Evolutionary conservation across 2,329 filamentous ascomycete genomes (phyloP).

Genomic region (Incumbomyces lentus): DNA sequence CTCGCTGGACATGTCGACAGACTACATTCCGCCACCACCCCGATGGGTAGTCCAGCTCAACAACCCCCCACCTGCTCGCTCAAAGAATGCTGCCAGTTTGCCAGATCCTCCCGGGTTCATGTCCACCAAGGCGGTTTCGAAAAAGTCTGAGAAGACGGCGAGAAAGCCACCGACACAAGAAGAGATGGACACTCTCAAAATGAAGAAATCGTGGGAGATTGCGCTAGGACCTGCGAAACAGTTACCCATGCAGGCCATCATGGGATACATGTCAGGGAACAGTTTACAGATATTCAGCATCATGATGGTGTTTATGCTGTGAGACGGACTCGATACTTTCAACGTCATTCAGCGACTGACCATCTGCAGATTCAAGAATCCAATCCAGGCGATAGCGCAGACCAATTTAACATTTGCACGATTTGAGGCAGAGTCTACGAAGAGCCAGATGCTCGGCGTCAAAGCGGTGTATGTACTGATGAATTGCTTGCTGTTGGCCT

Average conservation of each 20-base stretch:
- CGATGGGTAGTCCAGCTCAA: conserved; percentile 77
- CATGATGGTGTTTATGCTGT: conserved; percentile 95
- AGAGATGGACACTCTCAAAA: conserved; percentile 89
- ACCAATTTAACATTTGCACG: conserved; percentile 84
- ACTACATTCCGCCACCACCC: conserved; percentile 43
- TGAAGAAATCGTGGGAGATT: conserved; percentile 98
- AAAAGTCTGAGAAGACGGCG: conserved; percentile 23
- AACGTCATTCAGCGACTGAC: conserved; percentile 5
- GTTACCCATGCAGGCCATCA: conserved; percentile 95
- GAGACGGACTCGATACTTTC: background rate
- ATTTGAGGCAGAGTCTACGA: conserved; percentile 75
- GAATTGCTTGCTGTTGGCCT: conserved; percentile 69
- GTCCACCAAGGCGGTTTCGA: conserved; percentile 38
- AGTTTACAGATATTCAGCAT: conserved; percentile 97
- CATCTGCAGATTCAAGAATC: conserved; percentile 67
- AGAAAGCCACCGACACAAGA: conserved; percentile 32
- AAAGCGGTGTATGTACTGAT: conserved; percentile 82
- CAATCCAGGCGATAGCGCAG: conserved; percentile 69
- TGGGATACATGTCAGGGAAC: conserved; percentile 99
- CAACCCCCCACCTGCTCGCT: conserved; percentile 54
- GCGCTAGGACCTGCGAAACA: conserved; percentile 87
- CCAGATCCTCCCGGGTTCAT: conserved; percentile 81
- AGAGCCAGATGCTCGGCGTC: conserved; percentile 62
- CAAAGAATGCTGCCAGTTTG: conserved; percentile 55
- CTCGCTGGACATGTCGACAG: conserved; percentile 4